phyloP scores from a whole-genome alignment of 768 basidiomycete species.

The Neoboletus subvelutipes region DNA sequence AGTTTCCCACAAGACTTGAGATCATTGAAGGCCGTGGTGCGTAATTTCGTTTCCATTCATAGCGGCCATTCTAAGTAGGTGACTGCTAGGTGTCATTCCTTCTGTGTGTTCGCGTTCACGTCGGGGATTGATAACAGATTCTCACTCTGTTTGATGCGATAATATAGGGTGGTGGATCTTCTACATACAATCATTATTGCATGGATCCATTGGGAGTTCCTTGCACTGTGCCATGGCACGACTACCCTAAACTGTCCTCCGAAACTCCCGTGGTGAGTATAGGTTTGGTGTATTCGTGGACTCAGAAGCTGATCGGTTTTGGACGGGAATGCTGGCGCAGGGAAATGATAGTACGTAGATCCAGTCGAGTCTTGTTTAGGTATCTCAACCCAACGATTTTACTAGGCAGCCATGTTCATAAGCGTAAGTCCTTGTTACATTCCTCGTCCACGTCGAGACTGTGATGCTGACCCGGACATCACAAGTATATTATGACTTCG shows the following conservation, averaged over 20 bases:
- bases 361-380: background rate
- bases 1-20: slow-evolving; percentile 8
- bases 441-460: too few species aligned
- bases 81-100: background rate
- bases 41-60: background rate
- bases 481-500: slow-evolving; percentile 2
- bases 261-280: slow-evolving; percentile 2
- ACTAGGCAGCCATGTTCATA: background rate
- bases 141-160: background rate
- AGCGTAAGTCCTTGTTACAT: background rate
- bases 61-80: background rate
- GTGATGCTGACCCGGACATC: background rate
- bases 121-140: background rate
- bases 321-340: background rate
- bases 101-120: background rate
- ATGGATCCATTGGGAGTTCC: background rate
- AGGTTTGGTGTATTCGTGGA: background rate
- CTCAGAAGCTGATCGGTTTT: background rate
- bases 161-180: background rate
- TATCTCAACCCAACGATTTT: background rate
- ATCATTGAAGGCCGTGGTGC: slow-evolving; percentile 8
- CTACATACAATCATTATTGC: background rate
- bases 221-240: slow-evolving; percentile 2
- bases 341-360: slow-evolving; percentile 2
- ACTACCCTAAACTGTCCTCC: background rate